Evolutionary conservation across 345 rosid genomes (phyloP).

Genomic region (Passiflora organensis): DNA sequence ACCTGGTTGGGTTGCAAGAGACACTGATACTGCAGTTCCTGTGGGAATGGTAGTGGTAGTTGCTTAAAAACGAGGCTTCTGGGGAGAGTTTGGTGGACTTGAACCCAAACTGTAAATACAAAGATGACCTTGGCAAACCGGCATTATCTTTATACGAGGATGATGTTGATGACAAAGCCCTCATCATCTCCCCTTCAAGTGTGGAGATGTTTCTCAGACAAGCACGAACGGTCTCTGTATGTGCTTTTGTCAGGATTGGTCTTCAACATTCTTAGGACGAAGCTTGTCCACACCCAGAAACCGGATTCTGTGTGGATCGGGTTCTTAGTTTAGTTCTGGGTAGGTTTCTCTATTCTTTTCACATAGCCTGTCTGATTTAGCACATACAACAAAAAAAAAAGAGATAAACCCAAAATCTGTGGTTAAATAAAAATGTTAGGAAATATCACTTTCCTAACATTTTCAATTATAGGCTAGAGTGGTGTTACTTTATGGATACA

Average conservation of each 20-base stretch:
- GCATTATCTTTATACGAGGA: background rate
- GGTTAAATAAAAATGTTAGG: too few relatives aligned
- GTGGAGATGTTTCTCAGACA: conserved; percentile 2
- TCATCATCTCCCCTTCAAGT: conserved; percentile 5
- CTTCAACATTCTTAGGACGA: background rate
- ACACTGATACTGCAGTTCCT: conserved; percentile 7
- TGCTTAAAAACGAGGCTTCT: conserved; percentile 12
- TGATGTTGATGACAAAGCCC: background rate
- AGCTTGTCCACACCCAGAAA: too few relatives aligned
- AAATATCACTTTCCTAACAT: background rate
- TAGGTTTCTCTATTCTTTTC: too few relatives aligned
- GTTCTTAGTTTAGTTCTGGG: too few relatives aligned
- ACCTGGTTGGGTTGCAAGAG: conserved; percentile 10
- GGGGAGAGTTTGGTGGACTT: conserved; percentile 8
- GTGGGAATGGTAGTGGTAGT: background rate
- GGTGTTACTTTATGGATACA: conserved; percentile 8
- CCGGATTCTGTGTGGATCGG: too few relatives aligned
- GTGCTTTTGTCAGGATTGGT: background rate
- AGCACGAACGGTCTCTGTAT: too few relatives aligned
- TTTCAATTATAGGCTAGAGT: conserved; percentile 17
- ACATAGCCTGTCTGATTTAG: too few relatives aligned
- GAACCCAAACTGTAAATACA: conserved; percentile 57
- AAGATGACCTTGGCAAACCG: conserved; percentile 14
- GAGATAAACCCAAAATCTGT: too few relatives aligned
- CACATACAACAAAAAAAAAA: too few relatives aligned